Evolutionary conservation across 2,329 filamentous ascomycete genomes (phyloP).

Genomic region (Mariannaea elegans): DNA sequence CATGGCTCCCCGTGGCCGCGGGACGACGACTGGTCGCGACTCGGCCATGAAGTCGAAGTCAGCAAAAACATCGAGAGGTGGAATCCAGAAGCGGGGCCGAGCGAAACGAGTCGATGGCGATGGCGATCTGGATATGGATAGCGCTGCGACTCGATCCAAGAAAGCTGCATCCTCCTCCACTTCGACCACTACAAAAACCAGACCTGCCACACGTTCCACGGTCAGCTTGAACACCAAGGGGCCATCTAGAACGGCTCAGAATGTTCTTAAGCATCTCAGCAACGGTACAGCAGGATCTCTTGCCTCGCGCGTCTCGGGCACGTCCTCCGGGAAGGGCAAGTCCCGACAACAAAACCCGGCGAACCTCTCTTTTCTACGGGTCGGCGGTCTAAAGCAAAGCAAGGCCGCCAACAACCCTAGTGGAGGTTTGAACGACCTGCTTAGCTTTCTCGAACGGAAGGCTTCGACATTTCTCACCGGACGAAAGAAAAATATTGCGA

Average conservation of each 20-base stretch:
- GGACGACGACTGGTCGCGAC: constrained; percentile 42
- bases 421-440: constrained; percentile 70
- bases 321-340: constrained; percentile 38
- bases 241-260: constrained; percentile 51
- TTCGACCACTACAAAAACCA: constrained; percentile 42
- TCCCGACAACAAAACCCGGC: constrained; percentile 33
- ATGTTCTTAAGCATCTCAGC: constrained; percentile 53
- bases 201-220: constrained; percentile 41
- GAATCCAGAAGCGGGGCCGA: constrained; percentile 60
- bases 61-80: constrained; percentile 51
- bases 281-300: constrained; percentile 46
- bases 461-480: constrained; percentile 62
- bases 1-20: constrained; percentile 49
- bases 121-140: constrained; percentile 69
- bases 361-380: constrained; percentile 50
- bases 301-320: constrained; percentile 47
- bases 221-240: constrained; percentile 31
- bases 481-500: constrained; percentile 61
- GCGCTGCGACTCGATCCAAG: constrained; percentile 46
- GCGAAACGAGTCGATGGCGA: constrained; percentile 58
- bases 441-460: constrained; percentile 77
- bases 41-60: constrained; percentile 41
- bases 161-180: constrained; percentile 39
- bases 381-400: constrained; percentile 73
- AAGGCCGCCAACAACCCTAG: constrained; percentile 73